These are phyloP conservation scores for Didymella arachidicola DNA, from an alignment of 2,329 filamentous ascomycete species.

Conservation along the genomic window DNA sequence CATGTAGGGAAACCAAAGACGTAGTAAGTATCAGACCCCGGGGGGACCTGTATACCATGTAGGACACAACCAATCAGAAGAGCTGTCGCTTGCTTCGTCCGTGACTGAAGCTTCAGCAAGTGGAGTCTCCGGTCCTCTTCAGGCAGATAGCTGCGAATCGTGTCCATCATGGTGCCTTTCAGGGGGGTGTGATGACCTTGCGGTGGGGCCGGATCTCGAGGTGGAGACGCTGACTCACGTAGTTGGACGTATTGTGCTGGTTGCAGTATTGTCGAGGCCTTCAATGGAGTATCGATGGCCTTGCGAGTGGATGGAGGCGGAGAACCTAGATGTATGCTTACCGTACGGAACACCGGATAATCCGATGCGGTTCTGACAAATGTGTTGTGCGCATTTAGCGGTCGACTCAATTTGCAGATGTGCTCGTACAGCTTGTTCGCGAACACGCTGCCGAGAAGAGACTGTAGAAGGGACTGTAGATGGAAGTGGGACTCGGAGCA, in stretches of 20 bases:
- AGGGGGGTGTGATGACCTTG: background rate
- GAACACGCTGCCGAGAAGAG: conserved; percentile 17
- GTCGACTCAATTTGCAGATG: conserved; percentile 22
- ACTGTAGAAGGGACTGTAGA: conserved; percentile 9
- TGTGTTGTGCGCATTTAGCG: conserved; percentile 16
- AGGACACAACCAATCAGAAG: conserved; percentile 12
- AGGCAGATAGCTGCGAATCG: conserved; percentile 1
- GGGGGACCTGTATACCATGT: background rate
- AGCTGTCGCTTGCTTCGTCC: conserved; percentile 8
- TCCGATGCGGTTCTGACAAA: conserved; percentile 11
- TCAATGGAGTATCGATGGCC: background rate
- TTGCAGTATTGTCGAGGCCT: background rate
- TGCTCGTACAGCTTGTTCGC: conserved; percentile 15
- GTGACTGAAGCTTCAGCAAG: conserved; percentile 2
- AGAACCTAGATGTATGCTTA: background rate
- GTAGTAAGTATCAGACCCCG: conserved; percentile 17
- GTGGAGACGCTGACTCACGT: background rate
- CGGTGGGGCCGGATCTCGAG: background rate
- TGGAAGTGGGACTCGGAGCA: background rate
- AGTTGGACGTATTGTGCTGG: background rate
- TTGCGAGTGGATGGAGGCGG: background rate
- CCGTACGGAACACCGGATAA: background rate
- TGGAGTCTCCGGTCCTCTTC: background rate
- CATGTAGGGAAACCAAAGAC: conserved; percentile 29
- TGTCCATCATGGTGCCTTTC: background rate